Conservation (phyloP, 1,284 basidiomycete species). For the Agroathelia rolfsii region DNA sequence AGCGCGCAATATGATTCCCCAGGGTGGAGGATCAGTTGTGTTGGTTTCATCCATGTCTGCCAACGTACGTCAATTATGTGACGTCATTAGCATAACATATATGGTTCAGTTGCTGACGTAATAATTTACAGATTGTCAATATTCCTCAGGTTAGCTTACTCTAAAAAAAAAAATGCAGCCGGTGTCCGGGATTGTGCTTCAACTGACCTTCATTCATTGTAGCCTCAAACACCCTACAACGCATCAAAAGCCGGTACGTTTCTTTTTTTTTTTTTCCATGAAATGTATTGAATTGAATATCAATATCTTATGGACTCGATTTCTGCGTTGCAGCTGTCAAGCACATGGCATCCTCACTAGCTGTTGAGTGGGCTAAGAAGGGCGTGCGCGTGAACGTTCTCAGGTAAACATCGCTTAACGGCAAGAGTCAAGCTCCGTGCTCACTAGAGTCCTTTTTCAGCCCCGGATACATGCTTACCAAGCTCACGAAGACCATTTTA, state of each 20-base stretch:
- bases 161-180: too few species aligned
- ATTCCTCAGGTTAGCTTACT: conserved; percentile 53
- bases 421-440: conserved; percentile 7
- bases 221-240: conserved; percentile 94
- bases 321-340: conserved; percentile 50
- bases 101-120: conserved; percentile 12
- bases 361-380: conserved; percentile 84
- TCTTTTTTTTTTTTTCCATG: too few species aligned
- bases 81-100: not conserved
- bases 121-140: conserved; percentile 66
- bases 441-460: conserved; percentile 33
- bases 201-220: conserved; percentile 12
- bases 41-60: conserved; percentile 41
- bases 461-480: conserved; percentile 86
- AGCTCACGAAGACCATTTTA: conserved; percentile 74
- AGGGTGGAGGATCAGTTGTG: not conserved
- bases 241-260: conserved; percentile 77
- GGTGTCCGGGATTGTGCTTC: conserved; percentile 1
- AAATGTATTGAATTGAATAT: conserved; percentile 6
- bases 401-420: conserved; percentile 33
- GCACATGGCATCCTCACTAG: conserved; percentile 81
- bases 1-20: not conserved
- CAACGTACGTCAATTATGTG: conserved; percentile 3
- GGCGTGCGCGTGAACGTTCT: conserved; percentile 77
- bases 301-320: conserved; percentile 5